Evolutionary conservation across 805 yeast genomes (phyloP).

Genomic region (Yarrowia sp.): DNA sequence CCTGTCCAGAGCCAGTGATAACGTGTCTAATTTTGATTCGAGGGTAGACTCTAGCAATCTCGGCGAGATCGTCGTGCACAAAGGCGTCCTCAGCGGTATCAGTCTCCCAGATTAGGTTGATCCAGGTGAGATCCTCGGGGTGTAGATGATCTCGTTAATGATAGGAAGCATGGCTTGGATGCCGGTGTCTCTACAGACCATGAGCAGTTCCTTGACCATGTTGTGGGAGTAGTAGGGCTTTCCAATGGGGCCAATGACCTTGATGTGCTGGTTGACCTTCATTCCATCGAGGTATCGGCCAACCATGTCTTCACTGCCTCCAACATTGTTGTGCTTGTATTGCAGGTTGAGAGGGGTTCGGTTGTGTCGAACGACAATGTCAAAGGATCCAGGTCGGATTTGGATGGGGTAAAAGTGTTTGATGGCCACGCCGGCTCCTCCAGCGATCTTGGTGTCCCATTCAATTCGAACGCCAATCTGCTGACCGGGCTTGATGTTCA

Average conservation of each 20-base stretch:
- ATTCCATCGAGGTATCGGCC: slow-evolving; percentile 23
- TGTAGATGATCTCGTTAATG: slow-evolving; percentile 17
- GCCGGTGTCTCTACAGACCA: slow-evolving; percentile 7
- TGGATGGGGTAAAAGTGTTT: slow-evolving; percentile 23
- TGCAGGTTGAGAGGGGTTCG: slow-evolving; percentile 13
- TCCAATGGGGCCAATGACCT: slow-evolving; percentile 21
- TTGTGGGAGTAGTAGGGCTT: slow-evolving; percentile 16
- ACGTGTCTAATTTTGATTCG: slow-evolving; percentile 1
- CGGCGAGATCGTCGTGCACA: slow-evolving; percentile 11
- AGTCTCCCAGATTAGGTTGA: slow-evolving; percentile 16
- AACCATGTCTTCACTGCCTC: slow-evolving; percentile 23
- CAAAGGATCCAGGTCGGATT: slow-evolving; percentile 12
- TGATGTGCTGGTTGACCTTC: slow-evolving; percentile 24
- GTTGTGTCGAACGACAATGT: slow-evolving; percentile 19
- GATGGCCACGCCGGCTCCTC: slow-evolving; percentile 17
- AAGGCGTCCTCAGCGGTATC: slow-evolving; percentile 11
- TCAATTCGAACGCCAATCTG: not conserved
- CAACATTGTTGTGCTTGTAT: slow-evolving; percentile 20
- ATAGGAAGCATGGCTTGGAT: slow-evolving; percentile 25
- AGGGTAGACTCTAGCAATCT: slow-evolving; percentile 22
- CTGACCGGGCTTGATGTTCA: slow-evolving; percentile 7
- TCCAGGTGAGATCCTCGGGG: slow-evolving; percentile 20
- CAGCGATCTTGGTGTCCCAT: slow-evolving; percentile 20
- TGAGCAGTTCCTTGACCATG: slow-evolving; percentile 21
- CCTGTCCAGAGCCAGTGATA: not conserved